A percentile compares a stretch with the other conserved stretches of the same genome.
phyloP scores from a whole-genome alignment of 116 monocot genomes.

The Dioscorea cayenensis region DNA sequence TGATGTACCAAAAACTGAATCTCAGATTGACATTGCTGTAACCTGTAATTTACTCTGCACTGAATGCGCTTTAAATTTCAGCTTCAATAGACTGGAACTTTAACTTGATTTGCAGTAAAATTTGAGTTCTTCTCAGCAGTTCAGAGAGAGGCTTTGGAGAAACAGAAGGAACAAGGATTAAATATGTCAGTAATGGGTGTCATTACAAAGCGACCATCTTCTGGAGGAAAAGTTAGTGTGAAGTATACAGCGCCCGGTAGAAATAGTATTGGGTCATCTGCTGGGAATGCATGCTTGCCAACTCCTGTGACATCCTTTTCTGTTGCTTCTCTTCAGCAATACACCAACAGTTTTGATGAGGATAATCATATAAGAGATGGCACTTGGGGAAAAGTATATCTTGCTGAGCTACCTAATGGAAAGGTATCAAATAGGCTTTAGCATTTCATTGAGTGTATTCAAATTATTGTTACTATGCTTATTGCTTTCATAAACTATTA shows the following conservation, averaged over 20 bases:
- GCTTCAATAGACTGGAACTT: too few relatives aligned
- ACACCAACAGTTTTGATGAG: slow-evolving; percentile 88
- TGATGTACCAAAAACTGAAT: slow-evolving; percentile 20
- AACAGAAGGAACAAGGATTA: slow-evolving; percentile 29
- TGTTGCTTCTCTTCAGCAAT: slow-evolving; percentile 88
- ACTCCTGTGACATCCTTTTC: slow-evolving; percentile 68
- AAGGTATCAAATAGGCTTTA: slow-evolving; percentile 42
- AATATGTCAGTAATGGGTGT: slow-evolving; percentile 11
- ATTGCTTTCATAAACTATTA: not conserved
- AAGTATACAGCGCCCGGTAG: slow-evolving; percentile 30
- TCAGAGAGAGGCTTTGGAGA: slow-evolving; percentile 17
- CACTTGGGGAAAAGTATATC: slow-evolving; percentile 67
- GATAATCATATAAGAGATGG: slow-evolving; percentile 72
- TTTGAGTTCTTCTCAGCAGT: slow-evolving; percentile 15
- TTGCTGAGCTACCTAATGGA: slow-evolving; percentile 70
- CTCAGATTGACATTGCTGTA: slow-evolving; percentile 4
- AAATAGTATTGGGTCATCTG: slow-evolving; percentile 10
- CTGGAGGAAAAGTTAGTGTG: slow-evolving; percentile 46
- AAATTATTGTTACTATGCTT: not conserved
- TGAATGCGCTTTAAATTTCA: too few relatives aligned
- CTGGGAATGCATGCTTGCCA: slow-evolving; percentile 19
- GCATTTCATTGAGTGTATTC: not conserved
- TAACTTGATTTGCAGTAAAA: not conserved
- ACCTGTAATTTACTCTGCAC: not conserved
- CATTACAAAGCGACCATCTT: slow-evolving; percentile 28